These are phyloP conservation scores for Recurvomyces mirabilis DNA, from an alignment of 495 filamentous ascomycete genomes.

Conservation along the genomic window DNA sequence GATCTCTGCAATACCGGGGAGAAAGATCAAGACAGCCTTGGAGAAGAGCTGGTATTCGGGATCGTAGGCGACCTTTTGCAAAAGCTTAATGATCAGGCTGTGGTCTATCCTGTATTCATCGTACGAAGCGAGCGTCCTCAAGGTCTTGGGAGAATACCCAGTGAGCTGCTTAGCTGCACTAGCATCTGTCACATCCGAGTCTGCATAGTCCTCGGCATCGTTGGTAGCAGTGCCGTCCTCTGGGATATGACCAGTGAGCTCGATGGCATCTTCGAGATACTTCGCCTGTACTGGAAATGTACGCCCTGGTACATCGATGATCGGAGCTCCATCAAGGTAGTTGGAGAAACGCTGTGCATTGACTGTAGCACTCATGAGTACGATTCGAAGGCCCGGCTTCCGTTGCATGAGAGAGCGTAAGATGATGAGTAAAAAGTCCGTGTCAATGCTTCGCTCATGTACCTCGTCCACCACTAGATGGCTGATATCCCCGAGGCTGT, in stretches of 20 bases:
- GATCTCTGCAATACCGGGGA: constrained; percentile 91
- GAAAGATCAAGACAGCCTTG: constrained; percentile 84
- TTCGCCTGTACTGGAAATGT: constrained; percentile 83
- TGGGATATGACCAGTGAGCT: constrained; percentile 59
- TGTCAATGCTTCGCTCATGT: constrained; percentile 86
- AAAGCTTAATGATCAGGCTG: constrained; percentile 62
- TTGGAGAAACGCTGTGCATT: constrained; percentile 82
- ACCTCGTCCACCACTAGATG: constrained; percentile 93
- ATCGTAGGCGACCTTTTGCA: constrained; percentile 58
- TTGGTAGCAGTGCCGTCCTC: constrained; percentile 44
- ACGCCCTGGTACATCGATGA: constrained; percentile 79
- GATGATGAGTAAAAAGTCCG: constrained; percentile 85
- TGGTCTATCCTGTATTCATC: constrained; percentile 84
- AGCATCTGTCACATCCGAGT: constrained; percentile 18
- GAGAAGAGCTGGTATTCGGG: constrained; percentile 58
- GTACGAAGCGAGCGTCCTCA: constrained; percentile 57
- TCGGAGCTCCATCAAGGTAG: constrained; percentile 73
- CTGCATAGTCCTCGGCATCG: constrained; percentile 34
- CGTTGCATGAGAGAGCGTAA: constrained; percentile 65
- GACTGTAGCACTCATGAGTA: constrained; percentile 94
- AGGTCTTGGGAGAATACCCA: constrained; percentile 62
- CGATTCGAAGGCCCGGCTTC: constrained; percentile 64
- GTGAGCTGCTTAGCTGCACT: constrained; percentile 38
- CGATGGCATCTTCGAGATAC: constrained; percentile 85
- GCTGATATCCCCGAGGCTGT: constrained; percentile 74